phyloP scores from a whole-genome alignment of 2,329 filamentous ascomycete species.

The Colletotrichum cereale region DNA sequence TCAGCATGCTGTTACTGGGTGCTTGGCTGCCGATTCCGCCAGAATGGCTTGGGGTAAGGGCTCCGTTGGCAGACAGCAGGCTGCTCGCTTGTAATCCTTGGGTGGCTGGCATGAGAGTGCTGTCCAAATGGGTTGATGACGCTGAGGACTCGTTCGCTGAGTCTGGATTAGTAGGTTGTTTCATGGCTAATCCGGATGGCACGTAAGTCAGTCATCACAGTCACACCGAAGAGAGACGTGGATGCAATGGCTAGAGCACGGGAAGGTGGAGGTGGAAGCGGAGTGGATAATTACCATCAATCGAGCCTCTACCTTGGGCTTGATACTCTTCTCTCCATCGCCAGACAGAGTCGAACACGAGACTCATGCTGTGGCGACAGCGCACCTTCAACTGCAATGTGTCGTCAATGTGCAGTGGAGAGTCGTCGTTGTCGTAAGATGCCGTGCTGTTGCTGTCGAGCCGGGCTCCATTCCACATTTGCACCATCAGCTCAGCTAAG shows the following conservation, averaged over 20 bases:
- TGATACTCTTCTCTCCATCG: slow-evolving; percentile 86
- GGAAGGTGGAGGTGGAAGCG: slow-evolving; percentile 16
- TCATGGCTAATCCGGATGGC: slow-evolving; percentile 68
- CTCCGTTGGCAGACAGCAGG: slow-evolving; percentile 63
- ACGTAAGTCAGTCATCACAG: slow-evolving; percentile 46
- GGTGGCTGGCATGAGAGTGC: slow-evolving; percentile 64
- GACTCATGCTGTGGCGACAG: slow-evolving; percentile 86
- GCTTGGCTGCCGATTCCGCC: slow-evolving; percentile 47
- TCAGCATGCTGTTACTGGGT: slow-evolving; percentile 60
- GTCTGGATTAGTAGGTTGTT: slow-evolving; percentile 89
- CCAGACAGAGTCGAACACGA: slow-evolving; percentile 88
- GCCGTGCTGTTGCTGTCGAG: slow-evolving; percentile 60
- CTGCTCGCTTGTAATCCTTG: slow-evolving; percentile 62
- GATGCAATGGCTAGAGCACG: slow-evolving; percentile 40
- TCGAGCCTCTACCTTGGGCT: slow-evolving; percentile 74
- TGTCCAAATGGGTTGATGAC: slow-evolving; percentile 74
- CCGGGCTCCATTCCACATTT: slow-evolving; percentile 83
- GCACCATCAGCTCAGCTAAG: slow-evolving; percentile 86
- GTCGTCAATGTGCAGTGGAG: slow-evolving; percentile 71
- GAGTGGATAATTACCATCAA: slow-evolving; percentile 72
- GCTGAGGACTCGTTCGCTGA: slow-evolving; percentile 80
- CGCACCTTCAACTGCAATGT: slow-evolving; percentile 84
- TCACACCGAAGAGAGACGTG: slow-evolving; percentile 42
- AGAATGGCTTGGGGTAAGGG: slow-evolving; percentile 64
- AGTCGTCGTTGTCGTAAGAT: slow-evolving; percentile 61